Evolutionary conservation across 306 rosid genomes (phyloP).

Genomic region (Citrullus colocynthis): DNA sequence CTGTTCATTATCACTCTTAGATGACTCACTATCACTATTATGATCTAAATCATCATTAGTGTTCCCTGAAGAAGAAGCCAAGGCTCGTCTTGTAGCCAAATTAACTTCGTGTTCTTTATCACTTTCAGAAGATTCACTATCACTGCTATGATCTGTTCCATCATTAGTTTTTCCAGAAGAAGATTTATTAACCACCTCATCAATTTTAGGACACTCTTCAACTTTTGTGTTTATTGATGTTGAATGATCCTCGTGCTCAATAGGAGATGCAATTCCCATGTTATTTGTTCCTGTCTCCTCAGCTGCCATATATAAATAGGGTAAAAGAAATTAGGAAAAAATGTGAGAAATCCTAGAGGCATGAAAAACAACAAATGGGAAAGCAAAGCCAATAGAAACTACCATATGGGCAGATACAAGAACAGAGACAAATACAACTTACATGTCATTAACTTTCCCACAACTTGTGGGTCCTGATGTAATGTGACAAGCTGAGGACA

Average conservation of each 20-base stretch:
- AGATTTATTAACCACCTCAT: slow-evolving; percentile 11
- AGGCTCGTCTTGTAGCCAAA: slow-evolving; percentile 15
- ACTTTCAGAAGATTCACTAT: slow-evolving; percentile 9
- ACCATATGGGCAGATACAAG: neutral
- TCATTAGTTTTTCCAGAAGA: slow-evolving; percentile 13
- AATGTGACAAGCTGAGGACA: slow-evolving; percentile 17
- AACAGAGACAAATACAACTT: slow-evolving; percentile 5
- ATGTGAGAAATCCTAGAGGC: neutral
- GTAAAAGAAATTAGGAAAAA: neutral
- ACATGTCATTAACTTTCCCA: slow-evolving; percentile 26
- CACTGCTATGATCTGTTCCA: slow-evolving; percentile 11
- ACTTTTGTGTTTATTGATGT: slow-evolving; percentile 12
- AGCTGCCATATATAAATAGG: neutral
- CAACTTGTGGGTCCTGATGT: slow-evolving; percentile 2
- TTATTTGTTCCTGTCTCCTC: slow-evolving; percentile 17
- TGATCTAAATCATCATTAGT: slow-evolving; percentile 11
- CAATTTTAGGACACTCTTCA: slow-evolving; percentile 18
- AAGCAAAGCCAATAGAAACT: neutral
- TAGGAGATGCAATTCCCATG: slow-evolving; percentile 13
- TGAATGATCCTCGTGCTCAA: slow-evolving; percentile 14
- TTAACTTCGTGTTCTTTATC: slow-evolving; percentile 19
- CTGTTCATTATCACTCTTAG: slow-evolving; percentile 12
- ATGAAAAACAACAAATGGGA: neutral
- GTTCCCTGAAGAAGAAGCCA: slow-evolving; percentile 16
- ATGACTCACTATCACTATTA: slow-evolving; percentile 12